These are phyloP conservation scores for Hortiboletus campestris DNA, from an alignment of 768 basidiomycete species.

Conservation along the genomic window DNA sequence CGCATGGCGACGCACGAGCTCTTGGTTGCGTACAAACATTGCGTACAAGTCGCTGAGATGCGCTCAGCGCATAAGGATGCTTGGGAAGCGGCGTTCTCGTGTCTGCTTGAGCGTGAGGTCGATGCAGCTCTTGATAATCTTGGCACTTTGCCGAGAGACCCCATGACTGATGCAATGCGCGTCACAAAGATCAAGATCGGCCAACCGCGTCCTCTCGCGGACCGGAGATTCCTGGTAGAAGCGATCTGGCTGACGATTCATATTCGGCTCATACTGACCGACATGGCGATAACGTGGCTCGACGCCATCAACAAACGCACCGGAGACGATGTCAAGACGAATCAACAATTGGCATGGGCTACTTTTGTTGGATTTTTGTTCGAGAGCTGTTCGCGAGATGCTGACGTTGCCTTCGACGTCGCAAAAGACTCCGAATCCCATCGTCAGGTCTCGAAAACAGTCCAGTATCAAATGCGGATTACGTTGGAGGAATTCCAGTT, in stretches of 20 bases:
- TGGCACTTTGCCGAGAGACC: conserved; percentile 37
- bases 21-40: conserved; percentile 39
- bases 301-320: conserved; percentile 29
- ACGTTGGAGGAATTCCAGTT: conserved; percentile 52
- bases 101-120: conserved; percentile 49
- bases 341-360: conserved; percentile 45
- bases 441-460: conserved; percentile 49
- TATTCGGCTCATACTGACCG: conserved; percentile 49
- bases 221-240: conserved; percentile 59
- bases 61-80: conserved; percentile 57
- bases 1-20: conserved; percentile 35
- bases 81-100: conserved; percentile 60
- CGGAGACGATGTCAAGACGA: conserved; percentile 11
- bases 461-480: conserved; percentile 43
- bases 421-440: conserved; percentile 49
- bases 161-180: conserved; percentile 49
- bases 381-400: conserved; percentile 46
- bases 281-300: conserved; percentile 43
- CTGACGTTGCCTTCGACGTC: conserved; percentile 42
- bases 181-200: conserved; percentile 53
- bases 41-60: conserved; percentile 40
- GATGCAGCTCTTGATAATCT: conserved; percentile 32
- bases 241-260: conserved; percentile 55
- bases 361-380: conserved; percentile 47
- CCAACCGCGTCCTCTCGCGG: conserved; percentile 55